A percentile compares a stretch with the other conserved stretches of the same genome.
These are phyloP conservation scores for Nematocida homosporus DNA, from an alignment of 371 early-diverging fungal genomes.

Conservation along the genomic window DNA sequence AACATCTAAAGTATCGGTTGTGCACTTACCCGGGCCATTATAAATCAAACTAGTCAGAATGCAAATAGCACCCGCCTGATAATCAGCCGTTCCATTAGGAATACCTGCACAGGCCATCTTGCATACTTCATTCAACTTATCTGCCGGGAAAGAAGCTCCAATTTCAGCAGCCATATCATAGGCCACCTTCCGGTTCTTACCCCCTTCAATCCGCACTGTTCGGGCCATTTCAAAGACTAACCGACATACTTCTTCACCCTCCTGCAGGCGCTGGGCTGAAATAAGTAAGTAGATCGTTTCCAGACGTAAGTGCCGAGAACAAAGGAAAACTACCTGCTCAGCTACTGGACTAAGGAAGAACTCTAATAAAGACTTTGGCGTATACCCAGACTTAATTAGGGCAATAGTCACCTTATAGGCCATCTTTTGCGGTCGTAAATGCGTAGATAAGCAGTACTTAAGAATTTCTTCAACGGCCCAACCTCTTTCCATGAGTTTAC, in stretches of 20 bases:
- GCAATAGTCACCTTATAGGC: constrained; percentile 39
- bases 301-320: constrained; percentile 31
- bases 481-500: not conserved
- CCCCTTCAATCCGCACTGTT: constrained; percentile 33
- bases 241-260: constrained; percentile 12
- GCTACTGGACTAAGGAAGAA: constrained; percentile 34
- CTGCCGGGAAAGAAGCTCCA: constrained; percentile 13
- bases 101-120: constrained; percentile 38
- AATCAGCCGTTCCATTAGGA: constrained; percentile 3
- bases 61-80: constrained; percentile 42
- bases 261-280: not conserved
- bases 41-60: constrained; percentile 28
- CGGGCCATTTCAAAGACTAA: constrained; percentile 14
- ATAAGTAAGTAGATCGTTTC: constrained; percentile 14
- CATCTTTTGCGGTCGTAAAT: constrained; percentile 48
- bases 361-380: constrained; percentile 7
- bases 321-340: constrained; percentile 41
- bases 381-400: constrained; percentile 21
- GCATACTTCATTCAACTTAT: constrained; percentile 8
- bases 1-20: constrained; percentile 22
- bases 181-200: constrained; percentile 35
- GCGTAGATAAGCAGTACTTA: constrained; percentile 34
- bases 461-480: constrained; percentile 18
- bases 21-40: constrained; percentile 32
- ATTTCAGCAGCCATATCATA: constrained; percentile 36